Conservation (phyloP, 164 flowering plant genomes). For the Pachysandra terminalis region DNA sequence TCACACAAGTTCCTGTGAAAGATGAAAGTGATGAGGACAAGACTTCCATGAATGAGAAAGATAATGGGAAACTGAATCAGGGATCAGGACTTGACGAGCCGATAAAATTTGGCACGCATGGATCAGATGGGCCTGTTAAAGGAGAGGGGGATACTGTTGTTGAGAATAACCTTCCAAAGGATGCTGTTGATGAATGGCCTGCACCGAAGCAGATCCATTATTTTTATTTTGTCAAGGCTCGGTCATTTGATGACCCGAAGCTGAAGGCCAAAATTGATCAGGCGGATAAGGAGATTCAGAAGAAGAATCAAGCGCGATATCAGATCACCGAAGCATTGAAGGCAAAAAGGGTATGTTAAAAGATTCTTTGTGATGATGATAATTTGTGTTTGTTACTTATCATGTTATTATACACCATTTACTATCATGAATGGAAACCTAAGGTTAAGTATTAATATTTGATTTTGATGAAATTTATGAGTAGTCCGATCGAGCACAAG, state of each 20-base stretch:
- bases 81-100: conserved; percentile 32
- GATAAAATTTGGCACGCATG: conserved; percentile 64
- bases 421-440: too few species aligned
- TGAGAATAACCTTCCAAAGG: conserved; percentile 49
- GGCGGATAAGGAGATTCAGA: conserved; percentile 65
- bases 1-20: conserved; percentile 39
- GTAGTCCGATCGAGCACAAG: conserved; percentile 58
- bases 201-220: conserved; percentile 53
- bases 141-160: conserved; percentile 32
- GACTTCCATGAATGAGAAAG: conserved; percentile 26
- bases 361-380: neutral
- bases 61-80: conserved; percentile 37
- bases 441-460: neutral
- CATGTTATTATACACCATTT: too few species aligned
- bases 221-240: conserved; percentile 56
- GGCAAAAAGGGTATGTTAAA: conserved; percentile 57
- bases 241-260: conserved; percentile 68
- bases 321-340: conserved; percentile 55
- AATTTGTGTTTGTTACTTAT: too few species aligned
- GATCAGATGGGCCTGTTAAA: conserved; percentile 41
- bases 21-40: conserved; percentile 24
- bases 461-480: conserved; percentile 2
- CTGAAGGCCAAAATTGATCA: conserved; percentile 62
- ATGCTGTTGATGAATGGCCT: conserved; percentile 92
- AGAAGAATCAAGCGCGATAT: conserved; percentile 48